phyloP scores from a whole-genome alignment of 257 asterid species.

The Prunella vulgaris region DNA sequence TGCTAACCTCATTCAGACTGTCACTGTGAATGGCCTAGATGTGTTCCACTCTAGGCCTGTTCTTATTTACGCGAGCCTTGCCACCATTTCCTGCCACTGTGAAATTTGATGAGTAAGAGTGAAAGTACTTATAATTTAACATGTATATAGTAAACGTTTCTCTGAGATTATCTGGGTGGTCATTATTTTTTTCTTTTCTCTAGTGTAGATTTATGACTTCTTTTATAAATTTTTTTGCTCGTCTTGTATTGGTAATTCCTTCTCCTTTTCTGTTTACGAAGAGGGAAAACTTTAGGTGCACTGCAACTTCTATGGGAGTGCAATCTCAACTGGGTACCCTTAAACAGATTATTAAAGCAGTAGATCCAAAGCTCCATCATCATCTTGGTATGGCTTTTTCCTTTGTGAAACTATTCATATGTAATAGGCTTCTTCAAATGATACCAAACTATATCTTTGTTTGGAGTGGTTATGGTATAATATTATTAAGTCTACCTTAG shows the following conservation, averaged over 20 bases:
- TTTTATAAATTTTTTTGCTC: not conserved
- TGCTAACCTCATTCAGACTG: slow-evolving; percentile 6
- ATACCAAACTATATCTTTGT: slow-evolving; percentile 2
- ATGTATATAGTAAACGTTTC: not conserved
- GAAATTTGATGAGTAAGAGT: not conserved
- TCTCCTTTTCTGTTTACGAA: slow-evolving; percentile 32
- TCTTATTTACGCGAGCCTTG: too few relatives aligned
- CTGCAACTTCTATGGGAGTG: slow-evolving; percentile 78
- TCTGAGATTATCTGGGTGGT: not conserved
- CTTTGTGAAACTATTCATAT: slow-evolving; percentile 12
- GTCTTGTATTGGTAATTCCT: slow-evolving; percentile 23
- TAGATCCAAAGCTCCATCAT: slow-evolving; percentile 91
- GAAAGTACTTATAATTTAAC: not conserved
- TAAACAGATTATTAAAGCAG: slow-evolving; percentile 71
- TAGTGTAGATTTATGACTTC: not conserved
- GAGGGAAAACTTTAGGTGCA: slow-evolving; percentile 91
- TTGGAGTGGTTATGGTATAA: not conserved
- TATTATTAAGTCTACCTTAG: not conserved
- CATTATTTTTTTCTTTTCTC: slow-evolving; percentile 8
- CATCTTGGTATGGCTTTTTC: slow-evolving; percentile 74
- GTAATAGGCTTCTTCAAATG: not conserved
- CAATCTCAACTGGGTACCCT: slow-evolving; percentile 86
- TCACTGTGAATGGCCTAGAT: not conserved
- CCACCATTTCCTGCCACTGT: too few relatives aligned
- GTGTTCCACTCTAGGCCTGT: too few relatives aligned